A percentile compares a stretch with the other conserved stretches of the same genome.
These are phyloP conservation scores for Ramichloridium luteum DNA, from an alignment of 2,329 filamentous ascomycete species.

Conservation along the genomic window DNA sequence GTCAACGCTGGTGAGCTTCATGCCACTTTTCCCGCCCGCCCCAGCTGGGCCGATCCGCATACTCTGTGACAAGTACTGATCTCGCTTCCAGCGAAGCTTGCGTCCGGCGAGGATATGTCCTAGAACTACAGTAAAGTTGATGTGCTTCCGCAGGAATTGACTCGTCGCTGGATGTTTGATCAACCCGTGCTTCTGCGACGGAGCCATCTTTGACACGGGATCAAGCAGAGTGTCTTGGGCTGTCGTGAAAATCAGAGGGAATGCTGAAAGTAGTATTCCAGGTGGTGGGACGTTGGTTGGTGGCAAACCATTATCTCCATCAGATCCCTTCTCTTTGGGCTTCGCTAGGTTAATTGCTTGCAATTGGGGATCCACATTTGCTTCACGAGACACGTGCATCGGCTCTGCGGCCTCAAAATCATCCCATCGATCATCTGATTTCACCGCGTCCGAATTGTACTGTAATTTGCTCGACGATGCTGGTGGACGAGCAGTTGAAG, in stretches of 20 bases:
- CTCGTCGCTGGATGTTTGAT: constrained; percentile 48
- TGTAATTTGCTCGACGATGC: too few species aligned
- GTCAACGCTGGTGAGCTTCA: constrained; percentile 84
- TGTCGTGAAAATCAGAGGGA: constrained; percentile 57
- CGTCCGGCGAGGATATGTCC: constrained; percentile 76
- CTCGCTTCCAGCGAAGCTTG: constrained; percentile 80
- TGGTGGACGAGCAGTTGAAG: too few species aligned
- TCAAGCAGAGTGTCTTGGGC: constrained; percentile 54
- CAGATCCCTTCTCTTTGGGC: too few species aligned
- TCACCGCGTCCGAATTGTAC: too few species aligned
- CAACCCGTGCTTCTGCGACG: constrained; percentile 49
- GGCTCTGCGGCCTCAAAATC: constrained; percentile 27
- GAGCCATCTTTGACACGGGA: constrained; percentile 38
- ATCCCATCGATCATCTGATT: constrained; percentile 33
- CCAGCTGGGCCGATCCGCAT: constrained; percentile 74
- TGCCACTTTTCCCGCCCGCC: constrained; percentile 59
- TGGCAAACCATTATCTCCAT: too few species aligned
- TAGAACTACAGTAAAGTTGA: constrained; percentile 53
- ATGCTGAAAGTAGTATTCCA: constrained; percentile 64
- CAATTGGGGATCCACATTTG: not conserved
- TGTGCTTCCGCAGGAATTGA: constrained; percentile 51
- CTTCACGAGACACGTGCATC: not conserved
- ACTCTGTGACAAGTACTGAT: constrained; percentile 69
- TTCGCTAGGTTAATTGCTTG: not conserved
- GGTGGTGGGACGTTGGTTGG: constrained; percentile 85